Percentiles rank a stretch among this genome's conserved stretches.
Evolutionary conservation across 106 monocot species (phyloP).

Genomic region (Platanthera guangdongensis): DNA sequence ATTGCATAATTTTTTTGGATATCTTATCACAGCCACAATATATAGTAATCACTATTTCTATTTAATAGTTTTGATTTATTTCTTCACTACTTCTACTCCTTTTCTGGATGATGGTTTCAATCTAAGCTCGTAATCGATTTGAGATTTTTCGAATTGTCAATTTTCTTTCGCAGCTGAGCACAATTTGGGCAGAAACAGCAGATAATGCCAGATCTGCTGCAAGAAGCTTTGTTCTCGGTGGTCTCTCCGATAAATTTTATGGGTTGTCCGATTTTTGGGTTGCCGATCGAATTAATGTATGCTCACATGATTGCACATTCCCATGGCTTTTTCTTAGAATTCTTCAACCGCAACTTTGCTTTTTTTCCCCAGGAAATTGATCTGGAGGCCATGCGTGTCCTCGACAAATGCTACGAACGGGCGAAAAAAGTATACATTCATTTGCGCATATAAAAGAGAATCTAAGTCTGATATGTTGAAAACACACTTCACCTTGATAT

Average conservation of each 20-base stretch:
- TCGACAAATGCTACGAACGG: slow-evolving; percentile 68
- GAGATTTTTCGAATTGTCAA: not conserved
- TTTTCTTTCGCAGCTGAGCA: slow-evolving; percentile 56
- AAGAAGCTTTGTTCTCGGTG: slow-evolving; percentile 62
- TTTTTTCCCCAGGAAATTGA: slow-evolving; percentile 53
- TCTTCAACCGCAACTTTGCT: not conserved
- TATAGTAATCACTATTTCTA: not conserved
- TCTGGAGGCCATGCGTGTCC: slow-evolving; percentile 55
- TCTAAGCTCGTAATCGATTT: not conserved
- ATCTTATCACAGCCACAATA: too few relatives aligned
- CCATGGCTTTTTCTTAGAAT: not conserved
- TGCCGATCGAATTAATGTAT: slow-evolving; percentile 63
- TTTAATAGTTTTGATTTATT: not conserved
- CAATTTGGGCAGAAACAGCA: slow-evolving; percentile 88
- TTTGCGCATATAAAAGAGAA: not conserved
- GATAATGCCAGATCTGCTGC: slow-evolving; percentile 87
- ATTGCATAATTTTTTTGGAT: too few relatives aligned
- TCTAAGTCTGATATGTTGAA: not conserved
- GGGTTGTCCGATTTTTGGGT: slow-evolving; percentile 73
- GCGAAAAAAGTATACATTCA: slow-evolving; percentile 43
- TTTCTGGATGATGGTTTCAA: not conserved
- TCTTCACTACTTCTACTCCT: not conserved
- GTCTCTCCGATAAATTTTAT: slow-evolving; percentile 69
- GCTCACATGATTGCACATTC: not conserved
- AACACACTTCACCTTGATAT: not conserved